These are phyloP conservation scores for Alternaria gaisen DNA, from an alignment of 2,329 filamentous ascomycete species.

Conservation along the genomic window DNA sequence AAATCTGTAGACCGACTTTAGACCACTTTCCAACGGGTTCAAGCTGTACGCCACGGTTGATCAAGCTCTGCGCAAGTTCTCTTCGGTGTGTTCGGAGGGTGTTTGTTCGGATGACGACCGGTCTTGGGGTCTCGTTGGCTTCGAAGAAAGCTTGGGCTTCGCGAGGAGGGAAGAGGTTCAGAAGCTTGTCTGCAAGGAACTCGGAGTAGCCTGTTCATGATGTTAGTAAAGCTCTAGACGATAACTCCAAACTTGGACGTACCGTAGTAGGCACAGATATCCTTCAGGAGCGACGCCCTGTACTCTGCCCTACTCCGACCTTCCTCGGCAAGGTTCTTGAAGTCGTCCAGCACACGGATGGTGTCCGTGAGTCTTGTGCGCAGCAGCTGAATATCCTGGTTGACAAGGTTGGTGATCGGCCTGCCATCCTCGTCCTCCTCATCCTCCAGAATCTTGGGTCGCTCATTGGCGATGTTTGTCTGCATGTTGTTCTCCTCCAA, in stretches of 20 bases:
- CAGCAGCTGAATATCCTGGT: constrained; percentile 86
- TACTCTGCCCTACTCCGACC: constrained; percentile 88
- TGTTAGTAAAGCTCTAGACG: background rate
- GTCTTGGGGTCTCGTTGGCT: constrained; percentile 93
- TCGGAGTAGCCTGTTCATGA: constrained; percentile 73
- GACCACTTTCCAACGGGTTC: constrained; percentile 99
- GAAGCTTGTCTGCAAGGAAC: constrained; percentile 95
- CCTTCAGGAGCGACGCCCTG: constrained; percentile 82
- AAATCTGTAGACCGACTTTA: constrained; percentile 96
- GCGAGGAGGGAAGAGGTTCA: constrained; percentile 87
- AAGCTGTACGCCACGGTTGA: constrained; percentile 94
- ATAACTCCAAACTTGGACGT: background rate
- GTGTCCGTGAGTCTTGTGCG: constrained; percentile 91
- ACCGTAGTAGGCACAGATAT: constrained; percentile 93
- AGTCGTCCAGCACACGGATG: constrained; percentile 88
- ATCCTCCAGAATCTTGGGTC: constrained; percentile 70
- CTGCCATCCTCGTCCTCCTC: constrained; percentile 68
- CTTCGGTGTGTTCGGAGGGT: constrained; percentile 80
- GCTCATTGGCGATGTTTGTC: constrained; percentile 83
- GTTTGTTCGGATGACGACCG: constrained; percentile 96
- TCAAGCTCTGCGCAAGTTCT: constrained; percentile 90
- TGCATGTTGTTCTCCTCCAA: constrained; percentile 85
- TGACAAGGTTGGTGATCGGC: constrained; percentile 68
- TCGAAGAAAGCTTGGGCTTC: constrained; percentile 99
- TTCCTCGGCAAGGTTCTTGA: constrained; percentile 80